These are phyloP conservation scores for Carpinus fangiana DNA, from an alignment of 306 rosid genomes.

Conservation along the genomic window DNA sequence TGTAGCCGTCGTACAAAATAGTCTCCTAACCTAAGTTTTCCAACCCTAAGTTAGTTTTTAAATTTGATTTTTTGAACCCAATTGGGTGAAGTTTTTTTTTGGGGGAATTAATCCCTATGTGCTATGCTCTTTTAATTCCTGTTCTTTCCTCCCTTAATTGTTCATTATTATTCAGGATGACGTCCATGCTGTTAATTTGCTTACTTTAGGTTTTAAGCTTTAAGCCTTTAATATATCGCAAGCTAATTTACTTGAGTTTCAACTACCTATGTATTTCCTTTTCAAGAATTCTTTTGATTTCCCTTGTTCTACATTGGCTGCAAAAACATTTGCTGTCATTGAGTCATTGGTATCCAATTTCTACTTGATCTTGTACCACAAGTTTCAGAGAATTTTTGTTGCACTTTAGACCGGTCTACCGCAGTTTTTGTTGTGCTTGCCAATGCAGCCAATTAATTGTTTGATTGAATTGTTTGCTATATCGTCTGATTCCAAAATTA, in stretches of 20 bases:
- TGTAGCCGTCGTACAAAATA: not conserved
- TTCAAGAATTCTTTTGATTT: not conserved
- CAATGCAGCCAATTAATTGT: not conserved
- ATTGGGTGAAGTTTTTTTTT: not conserved
- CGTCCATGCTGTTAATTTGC: no score
- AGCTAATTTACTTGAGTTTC: not conserved
- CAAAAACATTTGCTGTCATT: not conserved
- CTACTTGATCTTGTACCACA: not conserved
- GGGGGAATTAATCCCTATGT: not conserved
- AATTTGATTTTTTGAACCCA: not conserved
- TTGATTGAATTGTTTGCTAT: slow-evolving; percentile 4
- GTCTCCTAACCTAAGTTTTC: not conserved
- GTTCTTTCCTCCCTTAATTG: not conserved
- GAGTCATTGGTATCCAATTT: not conserved
- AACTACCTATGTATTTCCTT: not conserved
- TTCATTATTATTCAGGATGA: not conserved
- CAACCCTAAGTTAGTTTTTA: not conserved
- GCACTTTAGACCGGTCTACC: not conserved
- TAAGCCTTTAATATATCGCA: no score
- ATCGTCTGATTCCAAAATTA: not conserved
- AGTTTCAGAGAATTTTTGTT: not conserved
- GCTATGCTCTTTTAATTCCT: not conserved
- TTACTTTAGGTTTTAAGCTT: no score
- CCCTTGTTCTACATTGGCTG: not conserved
- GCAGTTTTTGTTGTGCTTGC: not conserved